Conservation (phyloP, 192 early-diverging fungal genomes). For the Dissophora ornata region DNA sequence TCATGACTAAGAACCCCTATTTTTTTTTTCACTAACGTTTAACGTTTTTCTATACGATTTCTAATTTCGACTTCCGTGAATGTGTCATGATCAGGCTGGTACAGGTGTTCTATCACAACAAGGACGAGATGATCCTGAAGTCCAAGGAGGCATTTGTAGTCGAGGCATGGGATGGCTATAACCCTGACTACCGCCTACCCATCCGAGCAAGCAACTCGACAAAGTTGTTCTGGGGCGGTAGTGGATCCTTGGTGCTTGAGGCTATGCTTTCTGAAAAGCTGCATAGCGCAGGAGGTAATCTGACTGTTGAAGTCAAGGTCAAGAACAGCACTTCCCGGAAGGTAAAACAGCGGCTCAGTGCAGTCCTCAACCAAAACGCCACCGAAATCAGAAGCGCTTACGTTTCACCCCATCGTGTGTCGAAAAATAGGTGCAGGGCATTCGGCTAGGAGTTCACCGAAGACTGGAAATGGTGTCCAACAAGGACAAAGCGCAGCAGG, state of each 20-base stretch:
- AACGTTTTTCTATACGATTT: no score
- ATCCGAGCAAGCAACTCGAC: conserved; percentile 49
- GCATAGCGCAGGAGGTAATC: conserved; percentile 55
- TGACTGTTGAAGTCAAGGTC: conserved; percentile 58
- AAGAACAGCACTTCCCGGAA: conserved; percentile 61
- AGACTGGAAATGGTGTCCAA: conserved; percentile 63
- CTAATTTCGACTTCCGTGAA: background rate
- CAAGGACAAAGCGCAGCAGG: conserved; percentile 52
- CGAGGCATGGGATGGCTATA: conserved; percentile 61
- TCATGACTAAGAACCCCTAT: background rate
- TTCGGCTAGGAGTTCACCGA: conserved; percentile 57
- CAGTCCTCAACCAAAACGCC: no score
- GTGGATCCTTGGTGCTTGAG: conserved; percentile 49
- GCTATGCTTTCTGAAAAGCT: conserved; percentile 49
- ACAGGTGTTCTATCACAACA: conserved; percentile 64
- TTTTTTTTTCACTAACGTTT: conserved; percentile 18
- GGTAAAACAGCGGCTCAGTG: conserved; percentile 27
- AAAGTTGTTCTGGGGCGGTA: conserved; percentile 58
- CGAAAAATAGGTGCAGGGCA: conserved; percentile 63
- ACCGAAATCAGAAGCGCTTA: background rate
- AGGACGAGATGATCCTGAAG: conserved; percentile 64
- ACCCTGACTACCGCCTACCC: conserved; percentile 52
- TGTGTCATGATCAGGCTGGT: conserved; percentile 54
- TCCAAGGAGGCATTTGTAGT: conserved; percentile 71
- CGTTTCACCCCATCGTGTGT: background rate